These are phyloP conservation scores for Paraphaeosphaeria minitans DNA, from an alignment of 2,329 filamentous ascomycete genomes.

Conservation along the genomic window DNA sequence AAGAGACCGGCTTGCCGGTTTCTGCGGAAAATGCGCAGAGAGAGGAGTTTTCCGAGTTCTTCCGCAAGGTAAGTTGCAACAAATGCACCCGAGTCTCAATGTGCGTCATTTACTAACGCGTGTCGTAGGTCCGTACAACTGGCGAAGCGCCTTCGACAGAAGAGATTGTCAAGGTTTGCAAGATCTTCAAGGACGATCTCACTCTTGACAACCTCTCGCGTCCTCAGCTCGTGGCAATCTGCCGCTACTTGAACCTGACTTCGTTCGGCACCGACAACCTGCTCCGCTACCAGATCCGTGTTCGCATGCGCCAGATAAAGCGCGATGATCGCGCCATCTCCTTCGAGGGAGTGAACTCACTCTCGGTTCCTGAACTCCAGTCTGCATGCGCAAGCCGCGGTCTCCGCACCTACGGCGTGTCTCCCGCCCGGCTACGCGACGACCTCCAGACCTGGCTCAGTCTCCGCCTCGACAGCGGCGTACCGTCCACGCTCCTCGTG, in stretches of 20 bases:
- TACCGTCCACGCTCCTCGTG: slow-evolving; percentile 94
- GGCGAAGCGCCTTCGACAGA: slow-evolving; percentile 86
- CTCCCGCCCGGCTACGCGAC: slow-evolving; percentile 82
- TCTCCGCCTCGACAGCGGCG: slow-evolving; percentile 86
- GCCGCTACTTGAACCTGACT: slow-evolving; percentile 97
- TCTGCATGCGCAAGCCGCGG: slow-evolving; percentile 89
- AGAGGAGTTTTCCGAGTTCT: slow-evolving; percentile 95
- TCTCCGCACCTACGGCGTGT: slow-evolving; percentile 89
- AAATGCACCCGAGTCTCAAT: background rate
- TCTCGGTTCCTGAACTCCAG: slow-evolving; percentile 93
- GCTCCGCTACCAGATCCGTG: slow-evolving; percentile 94
- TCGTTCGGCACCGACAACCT: slow-evolving; percentile 97
- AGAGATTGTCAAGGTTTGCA: slow-evolving; percentile 98
- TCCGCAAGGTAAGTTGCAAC: slow-evolving; percentile 75
- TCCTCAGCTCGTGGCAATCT: slow-evolving; percentile 95
- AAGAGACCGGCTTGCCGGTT: slow-evolving; percentile 90
- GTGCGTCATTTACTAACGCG: slow-evolving; percentile 15
- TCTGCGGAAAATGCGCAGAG: slow-evolving; percentile 83
- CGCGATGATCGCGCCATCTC: slow-evolving; percentile 93
- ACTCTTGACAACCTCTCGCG: slow-evolving; percentile 96
- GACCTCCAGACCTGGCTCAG: slow-evolving; percentile 95
- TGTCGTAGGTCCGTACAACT: slow-evolving; percentile 65
- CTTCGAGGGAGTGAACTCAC: slow-evolving; percentile 88
- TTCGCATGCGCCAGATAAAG: slow-evolving; percentile 99
- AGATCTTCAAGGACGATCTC: slow-evolving; percentile 97